phyloP scores from a whole-genome alignment of 2,329 filamentous ascomycete genomes.

The Fusarium torulosum region DNA sequence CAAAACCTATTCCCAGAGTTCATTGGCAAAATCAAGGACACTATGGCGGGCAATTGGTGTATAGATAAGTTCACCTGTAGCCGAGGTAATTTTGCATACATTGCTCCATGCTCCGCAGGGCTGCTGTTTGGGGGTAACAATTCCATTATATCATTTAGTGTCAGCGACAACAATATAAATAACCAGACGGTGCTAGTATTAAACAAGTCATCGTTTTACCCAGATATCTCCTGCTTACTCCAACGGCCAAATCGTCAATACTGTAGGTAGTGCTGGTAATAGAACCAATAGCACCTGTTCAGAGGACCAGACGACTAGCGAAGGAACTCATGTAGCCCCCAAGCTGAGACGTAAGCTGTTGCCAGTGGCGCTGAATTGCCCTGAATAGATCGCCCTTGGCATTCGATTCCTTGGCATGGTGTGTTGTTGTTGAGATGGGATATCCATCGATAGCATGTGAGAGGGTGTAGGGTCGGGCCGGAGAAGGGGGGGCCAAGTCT shows the following conservation, averaged over 20 bases:
- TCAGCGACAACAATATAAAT: neutral
- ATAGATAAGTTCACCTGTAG: neutral
- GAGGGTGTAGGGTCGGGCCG: slow-evolving; percentile 9
- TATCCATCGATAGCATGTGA: neutral
- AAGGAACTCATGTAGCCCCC: no score
- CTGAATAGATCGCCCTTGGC: slow-evolving; percentile 22
- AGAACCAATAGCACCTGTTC: neutral
- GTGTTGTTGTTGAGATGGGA: neutral
- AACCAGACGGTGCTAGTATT: no score
- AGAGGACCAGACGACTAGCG: neutral
- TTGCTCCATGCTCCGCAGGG: neutral
- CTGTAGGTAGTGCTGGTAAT: neutral
- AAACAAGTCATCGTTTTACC: neutral
- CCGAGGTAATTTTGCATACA: neutral
- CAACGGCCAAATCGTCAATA: neutral
- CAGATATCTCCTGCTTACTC: neutral
- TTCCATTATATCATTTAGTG: neutral
- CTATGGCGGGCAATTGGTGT: neutral
- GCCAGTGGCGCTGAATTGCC: neutral
- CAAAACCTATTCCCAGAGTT: neutral
- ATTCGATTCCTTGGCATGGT: slow-evolving; percentile 8
- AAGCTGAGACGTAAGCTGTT: neutral
- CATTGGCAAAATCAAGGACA: neutral
- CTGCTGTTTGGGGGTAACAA: neutral
- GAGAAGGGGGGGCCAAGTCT: slow-evolving; percentile 5